Conservation (phyloP, 306 rosid genomes). For the Cicer chorassanicum region DNA sequence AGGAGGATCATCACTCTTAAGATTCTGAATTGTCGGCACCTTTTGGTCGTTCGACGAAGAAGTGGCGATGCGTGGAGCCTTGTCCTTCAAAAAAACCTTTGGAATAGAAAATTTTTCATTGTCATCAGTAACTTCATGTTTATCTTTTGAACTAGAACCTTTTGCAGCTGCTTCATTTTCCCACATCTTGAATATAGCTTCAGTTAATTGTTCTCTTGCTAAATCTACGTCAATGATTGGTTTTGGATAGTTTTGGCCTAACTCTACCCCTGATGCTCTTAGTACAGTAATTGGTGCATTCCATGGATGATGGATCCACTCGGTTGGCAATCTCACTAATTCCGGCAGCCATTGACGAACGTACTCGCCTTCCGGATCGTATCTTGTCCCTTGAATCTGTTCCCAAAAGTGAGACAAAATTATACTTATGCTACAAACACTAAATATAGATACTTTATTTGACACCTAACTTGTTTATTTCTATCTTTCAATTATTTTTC, state of each 20-base stretch:
- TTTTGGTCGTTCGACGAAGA: conserved; percentile 34
- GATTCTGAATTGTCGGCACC: conserved; percentile 36
- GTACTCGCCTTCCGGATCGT: conserved; percentile 85
- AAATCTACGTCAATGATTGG: conserved; percentile 74
- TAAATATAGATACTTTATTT: not conserved
- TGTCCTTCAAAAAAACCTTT: conserved; percentile 39
- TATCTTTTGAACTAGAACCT: conserved; percentile 47
- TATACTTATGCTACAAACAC: not conserved
- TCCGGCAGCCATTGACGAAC: conserved; percentile 93
- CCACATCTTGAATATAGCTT: conserved; percentile 83
- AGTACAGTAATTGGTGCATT: conserved; percentile 77
- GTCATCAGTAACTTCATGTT: conserved; percentile 28
- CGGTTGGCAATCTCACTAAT: conserved; percentile 83
- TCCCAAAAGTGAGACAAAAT: conserved; percentile 29
- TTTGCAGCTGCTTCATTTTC: conserved; percentile 63
- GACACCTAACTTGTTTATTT: not conserved
- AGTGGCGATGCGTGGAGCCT: not conserved
- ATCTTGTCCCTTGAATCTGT: conserved; percentile 81
- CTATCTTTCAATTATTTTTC: too few relatives aligned
- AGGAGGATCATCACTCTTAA: conserved; percentile 21
- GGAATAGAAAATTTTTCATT: conserved; percentile 32
- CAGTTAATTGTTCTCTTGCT: conserved; percentile 65
- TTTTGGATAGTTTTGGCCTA: conserved; percentile 80
- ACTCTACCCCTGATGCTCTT: conserved; percentile 76
- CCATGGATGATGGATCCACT: conserved; percentile 99